These are phyloP conservation scores for Mucor ambiguus DNA, from an alignment of 371 early-diverging fungal genomes.

Conservation along the genomic window DNA sequence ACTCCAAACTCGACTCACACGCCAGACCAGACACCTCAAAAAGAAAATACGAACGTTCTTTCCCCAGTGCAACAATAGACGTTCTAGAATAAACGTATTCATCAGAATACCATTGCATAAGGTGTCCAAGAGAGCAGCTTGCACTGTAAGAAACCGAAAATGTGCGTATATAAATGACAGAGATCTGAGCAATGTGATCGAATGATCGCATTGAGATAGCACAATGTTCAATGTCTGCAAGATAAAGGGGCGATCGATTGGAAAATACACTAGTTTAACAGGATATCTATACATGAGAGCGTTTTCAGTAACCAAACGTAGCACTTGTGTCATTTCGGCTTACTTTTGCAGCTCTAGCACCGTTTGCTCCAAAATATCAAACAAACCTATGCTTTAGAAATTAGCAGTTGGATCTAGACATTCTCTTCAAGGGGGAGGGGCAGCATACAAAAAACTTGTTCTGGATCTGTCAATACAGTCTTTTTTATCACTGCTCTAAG, in stretches of 20 bases:
- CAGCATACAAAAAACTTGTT: constrained; percentile 55
- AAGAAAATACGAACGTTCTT: constrained; percentile 56
- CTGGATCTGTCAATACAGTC: constrained; percentile 51
- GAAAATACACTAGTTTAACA: constrained; percentile 17
- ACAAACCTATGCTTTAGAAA: constrained; percentile 22
- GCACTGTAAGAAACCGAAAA: constrained; percentile 52
- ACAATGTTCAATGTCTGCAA: constrained; percentile 48
- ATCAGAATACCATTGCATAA: constrained; percentile 48
- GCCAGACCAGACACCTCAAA: constrained; percentile 55
- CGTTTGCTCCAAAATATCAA: constrained; percentile 54
- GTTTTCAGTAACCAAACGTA: not conserved
- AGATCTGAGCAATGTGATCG: constrained; percentile 52
- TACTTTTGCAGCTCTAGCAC: constrained; percentile 48
- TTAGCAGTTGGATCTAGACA: not conserved
- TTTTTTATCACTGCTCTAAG: constrained; percentile 52
- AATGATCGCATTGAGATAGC: constrained; percentile 50
- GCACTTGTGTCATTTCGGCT: not conserved
- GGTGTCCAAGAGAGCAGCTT: constrained; percentile 38
- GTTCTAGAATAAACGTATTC: constrained; percentile 48
- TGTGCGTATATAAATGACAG: constrained; percentile 57
- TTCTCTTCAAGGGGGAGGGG: not conserved
- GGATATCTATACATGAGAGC: constrained; percentile 8
- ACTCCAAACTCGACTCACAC: constrained; percentile 42
- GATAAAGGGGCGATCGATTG: constrained; percentile 52
- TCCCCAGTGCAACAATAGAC: constrained; percentile 60